Evolutionary conservation across 2,329 filamentous ascomycete species (phyloP).

Genomic region (Apiospora aurea): DNA sequence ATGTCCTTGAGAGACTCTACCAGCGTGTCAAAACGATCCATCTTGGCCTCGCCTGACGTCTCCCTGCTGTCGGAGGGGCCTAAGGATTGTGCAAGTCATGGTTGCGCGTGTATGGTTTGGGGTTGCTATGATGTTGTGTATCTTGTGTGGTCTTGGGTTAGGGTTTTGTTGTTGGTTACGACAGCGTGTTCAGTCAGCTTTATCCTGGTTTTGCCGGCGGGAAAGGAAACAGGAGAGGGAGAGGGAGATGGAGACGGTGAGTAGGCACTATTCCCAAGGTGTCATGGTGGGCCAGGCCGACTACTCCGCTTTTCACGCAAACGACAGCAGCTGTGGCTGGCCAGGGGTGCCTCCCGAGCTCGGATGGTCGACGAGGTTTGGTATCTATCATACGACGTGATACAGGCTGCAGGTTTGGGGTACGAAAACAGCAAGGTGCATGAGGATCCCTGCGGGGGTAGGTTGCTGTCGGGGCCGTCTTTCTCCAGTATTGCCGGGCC

Average conservation of each 20-base stretch:
- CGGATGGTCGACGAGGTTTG: not conserved
- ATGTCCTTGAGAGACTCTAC: slow-evolving; percentile 76
- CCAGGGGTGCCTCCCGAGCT: not conserved
- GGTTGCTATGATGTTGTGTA: slow-evolving; percentile 1
- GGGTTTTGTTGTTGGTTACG: not conserved
- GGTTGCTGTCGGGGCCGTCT: not conserved
- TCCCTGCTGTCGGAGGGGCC: not conserved
- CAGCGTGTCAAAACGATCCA: slow-evolving; percentile 70
- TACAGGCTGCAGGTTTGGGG: not conserved
- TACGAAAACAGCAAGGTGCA: not conserved
- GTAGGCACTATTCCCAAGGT: not conserved
- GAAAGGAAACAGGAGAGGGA: not conserved
- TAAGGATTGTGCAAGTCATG: slow-evolving; percentile 17
- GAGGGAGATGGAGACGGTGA: slow-evolving; percentile 1
- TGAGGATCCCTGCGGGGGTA: slow-evolving; percentile 10
- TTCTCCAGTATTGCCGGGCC: not conserved
- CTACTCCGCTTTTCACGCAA: slow-evolving; percentile 15
- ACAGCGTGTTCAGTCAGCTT: slow-evolving; percentile 1
- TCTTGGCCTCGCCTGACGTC: slow-evolving; percentile 25
- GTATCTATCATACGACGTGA: slow-evolving; percentile 14
- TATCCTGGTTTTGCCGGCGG: not conserved
- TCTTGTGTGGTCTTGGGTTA: not conserved
- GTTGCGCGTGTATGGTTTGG: not conserved
- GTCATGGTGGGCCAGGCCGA: slow-evolving; percentile 13
- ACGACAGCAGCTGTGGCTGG: not conserved